Evolutionary conservation across 2,329 filamentous ascomycete genomes (phyloP).

Genomic region (Fusarium penzigii): DNA sequence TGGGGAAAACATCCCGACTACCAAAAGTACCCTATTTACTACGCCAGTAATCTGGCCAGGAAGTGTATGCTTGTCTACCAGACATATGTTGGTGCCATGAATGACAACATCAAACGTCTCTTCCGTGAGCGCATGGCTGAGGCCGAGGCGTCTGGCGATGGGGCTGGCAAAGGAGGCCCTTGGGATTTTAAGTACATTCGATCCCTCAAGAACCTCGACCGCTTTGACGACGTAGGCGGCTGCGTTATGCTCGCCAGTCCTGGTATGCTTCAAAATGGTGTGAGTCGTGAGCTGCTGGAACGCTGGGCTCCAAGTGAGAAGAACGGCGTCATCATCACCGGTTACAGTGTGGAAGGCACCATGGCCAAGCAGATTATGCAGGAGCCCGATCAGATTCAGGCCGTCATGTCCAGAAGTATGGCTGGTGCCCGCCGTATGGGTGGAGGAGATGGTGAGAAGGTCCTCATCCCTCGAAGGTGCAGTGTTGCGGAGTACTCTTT

Average conservation of each 20-base stretch:
- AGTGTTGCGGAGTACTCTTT: slow-evolving; percentile 95
- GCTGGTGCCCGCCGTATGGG: slow-evolving; percentile 63
- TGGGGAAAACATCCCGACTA: slow-evolving; percentile 88
- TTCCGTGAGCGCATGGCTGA: slow-evolving; percentile 92
- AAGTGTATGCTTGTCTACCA: slow-evolving; percentile 99
- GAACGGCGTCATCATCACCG: slow-evolving; percentile 98
- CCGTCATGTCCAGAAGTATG: slow-evolving; percentile 79
- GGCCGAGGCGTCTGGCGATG: slow-evolving; percentile 77
- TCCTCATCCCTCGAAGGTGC: slow-evolving; percentile 89
- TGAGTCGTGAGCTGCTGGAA: slow-evolving; percentile 89
- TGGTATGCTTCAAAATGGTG: slow-evolving; percentile 97
- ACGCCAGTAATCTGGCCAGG: slow-evolving; percentile 89
- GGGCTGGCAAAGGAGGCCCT: slow-evolving; percentile 75
- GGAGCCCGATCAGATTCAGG: slow-evolving; percentile 92
- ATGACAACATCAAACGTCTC: slow-evolving; percentile 97
- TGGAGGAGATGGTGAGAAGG: slow-evolving; percentile 75
- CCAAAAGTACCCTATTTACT: slow-evolving; percentile 93
- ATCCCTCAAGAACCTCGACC: slow-evolving; percentile 86
- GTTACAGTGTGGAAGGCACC: slow-evolving; percentile 96
- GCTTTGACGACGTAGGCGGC: slow-evolving; percentile 92
- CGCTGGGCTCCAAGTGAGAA: slow-evolving; percentile 94
- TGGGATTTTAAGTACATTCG: slow-evolving; percentile 98
- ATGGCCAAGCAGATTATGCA: slow-evolving; percentile 97
- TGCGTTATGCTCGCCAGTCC: slow-evolving; percentile 98
- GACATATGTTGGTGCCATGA: slow-evolving; percentile 98